These are phyloP conservation scores for Nasturtium officinale DNA, from an alignment of 345 rosid species.

Conservation along the genomic window DNA sequence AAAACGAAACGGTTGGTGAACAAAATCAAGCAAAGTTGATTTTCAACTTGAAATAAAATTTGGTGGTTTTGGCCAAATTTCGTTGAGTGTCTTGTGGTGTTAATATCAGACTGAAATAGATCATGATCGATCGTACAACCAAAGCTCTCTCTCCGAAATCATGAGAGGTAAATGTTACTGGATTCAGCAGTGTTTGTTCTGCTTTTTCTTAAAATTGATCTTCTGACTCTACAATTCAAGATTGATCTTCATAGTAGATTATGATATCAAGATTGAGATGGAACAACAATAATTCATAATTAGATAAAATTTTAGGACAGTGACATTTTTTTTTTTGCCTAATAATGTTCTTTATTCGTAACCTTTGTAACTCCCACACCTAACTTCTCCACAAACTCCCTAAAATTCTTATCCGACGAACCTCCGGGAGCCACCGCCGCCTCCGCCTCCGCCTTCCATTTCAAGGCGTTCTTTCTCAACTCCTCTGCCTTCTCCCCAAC, in stretches of 20 bases:
- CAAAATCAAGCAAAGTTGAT: conserved; percentile 22
- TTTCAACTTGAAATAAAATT: conserved; percentile 7
- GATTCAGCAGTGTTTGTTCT: not conserved
- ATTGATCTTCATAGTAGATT: not conserved
- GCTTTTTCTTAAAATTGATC: not conserved
- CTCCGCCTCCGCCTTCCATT: conserved; percentile 63
- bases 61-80: conserved; percentile 6
- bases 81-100: no score
- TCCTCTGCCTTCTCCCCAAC: conserved; percentile 57
- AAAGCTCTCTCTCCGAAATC: no score
- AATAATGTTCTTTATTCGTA: not conserved
- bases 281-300: not conserved
- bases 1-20: conserved; percentile 2
- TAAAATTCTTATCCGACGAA: conserved; percentile 62
- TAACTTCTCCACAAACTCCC: conserved; percentile 60
- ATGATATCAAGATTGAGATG: not conserved
- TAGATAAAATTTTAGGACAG: not conserved
- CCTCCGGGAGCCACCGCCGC: conserved; percentile 71
- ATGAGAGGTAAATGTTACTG: no score
- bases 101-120: no score
- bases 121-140: no score
- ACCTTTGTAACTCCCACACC: not conserved
- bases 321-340: not conserved
- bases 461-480: conserved; percentile 54
- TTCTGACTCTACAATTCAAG: not conserved